Base-by-base conservation (phyloP, 345 rosid species). In the Euphorbia pulcherrima region DNA sequence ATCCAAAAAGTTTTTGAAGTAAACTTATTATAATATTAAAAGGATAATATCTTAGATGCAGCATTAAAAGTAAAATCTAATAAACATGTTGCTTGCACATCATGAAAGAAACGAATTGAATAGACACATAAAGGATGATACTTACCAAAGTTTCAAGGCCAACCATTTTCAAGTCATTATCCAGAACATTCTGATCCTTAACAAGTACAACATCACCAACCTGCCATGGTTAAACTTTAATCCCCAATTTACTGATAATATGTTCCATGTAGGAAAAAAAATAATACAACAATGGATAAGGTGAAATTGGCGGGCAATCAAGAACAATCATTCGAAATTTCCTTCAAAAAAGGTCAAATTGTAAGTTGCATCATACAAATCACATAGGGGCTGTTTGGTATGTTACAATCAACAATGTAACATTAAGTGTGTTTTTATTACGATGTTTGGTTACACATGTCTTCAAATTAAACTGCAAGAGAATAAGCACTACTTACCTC, bases 121-220 rank as follows among this genome's bases (percentile, higher is more conserved):
- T 48, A 27, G 56, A 54, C 37, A 24, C 21, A 24, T 21, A 47
- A 24, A 14, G 9, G 41, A 24, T 62, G 65, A 60, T 40, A 56
- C 80, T 65, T 85, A 93, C 97, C 97, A 90, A 71, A 30, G 94
- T 87, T 52, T 90, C 96, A 73, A 90, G 96, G 77, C 89, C 81
- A 75, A 78, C 64, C 91, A 87, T 90, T 67, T 77, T 87, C 68
- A 86, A 73, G 30, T 82, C 89, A 77, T 62, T 81, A 54, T 87
- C 96, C 76, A 80, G 52, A 20, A 85, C 89, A 64, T 64, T 72
- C 69, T 88, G 94, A 68, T 86, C 79, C 75, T 85, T 73, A 39
- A 93, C 89, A 65, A 93, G 94, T 67, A 90, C 83, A 40, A 93
- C 92, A 81, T 88, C 96, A 74, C 96, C 98, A 40, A 93, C 89